These are phyloP conservation scores for Candida anutae DNA, from an alignment of 1,139 yeast genomes.

Conservation along the genomic window DNA sequence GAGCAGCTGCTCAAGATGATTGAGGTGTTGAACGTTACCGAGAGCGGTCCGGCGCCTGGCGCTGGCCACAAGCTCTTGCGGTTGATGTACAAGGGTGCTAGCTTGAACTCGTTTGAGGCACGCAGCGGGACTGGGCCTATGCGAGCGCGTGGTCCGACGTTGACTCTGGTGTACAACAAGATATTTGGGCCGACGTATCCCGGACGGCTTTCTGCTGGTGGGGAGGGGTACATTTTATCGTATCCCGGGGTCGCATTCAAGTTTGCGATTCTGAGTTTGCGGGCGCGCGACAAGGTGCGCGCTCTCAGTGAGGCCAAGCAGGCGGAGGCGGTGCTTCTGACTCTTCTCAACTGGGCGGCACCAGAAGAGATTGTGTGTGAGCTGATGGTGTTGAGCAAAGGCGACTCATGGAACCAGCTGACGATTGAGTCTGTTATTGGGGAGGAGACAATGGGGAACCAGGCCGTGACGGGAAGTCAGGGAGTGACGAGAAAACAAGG, in stretches of 20 bases:
- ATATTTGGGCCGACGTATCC: constrained; percentile 61
- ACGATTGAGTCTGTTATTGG: no score
- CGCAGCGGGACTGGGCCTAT: constrained; percentile 5
- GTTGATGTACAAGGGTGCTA: constrained; percentile 26
- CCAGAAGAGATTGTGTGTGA: constrained; percentile 27
- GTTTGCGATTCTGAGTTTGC: constrained; percentile 19
- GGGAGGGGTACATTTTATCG: constrained; percentile 30
- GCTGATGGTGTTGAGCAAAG: constrained; percentile 29
- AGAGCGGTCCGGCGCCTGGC: constrained; percentile 2
- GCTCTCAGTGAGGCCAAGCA: constrained; percentile 9
- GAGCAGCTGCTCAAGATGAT: constrained; percentile 40
- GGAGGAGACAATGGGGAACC: not conserved
- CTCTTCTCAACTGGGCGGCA: constrained; percentile 25
- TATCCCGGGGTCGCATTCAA: constrained; percentile 51
- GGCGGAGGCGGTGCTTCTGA: constrained; percentile 16
- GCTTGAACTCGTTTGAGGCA: constrained; percentile 17
- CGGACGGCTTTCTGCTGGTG: constrained; percentile 23
- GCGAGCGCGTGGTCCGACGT: constrained; percentile 8
- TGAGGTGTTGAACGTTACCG: constrained; percentile 28
- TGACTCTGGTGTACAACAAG: constrained; percentile 45
- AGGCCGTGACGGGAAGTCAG: not conserved
- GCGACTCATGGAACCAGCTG: constrained; percentile 22
- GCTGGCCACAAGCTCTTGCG: constrained; percentile 9
- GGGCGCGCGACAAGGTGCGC: constrained; percentile 7
- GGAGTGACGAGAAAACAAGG: not conserved